A percentile compares a stretch with the other conserved stretches of the same genome.
Conservation (phyloP, 768 basidiomycete species). For the Infundibulicybe gibba region DNA sequence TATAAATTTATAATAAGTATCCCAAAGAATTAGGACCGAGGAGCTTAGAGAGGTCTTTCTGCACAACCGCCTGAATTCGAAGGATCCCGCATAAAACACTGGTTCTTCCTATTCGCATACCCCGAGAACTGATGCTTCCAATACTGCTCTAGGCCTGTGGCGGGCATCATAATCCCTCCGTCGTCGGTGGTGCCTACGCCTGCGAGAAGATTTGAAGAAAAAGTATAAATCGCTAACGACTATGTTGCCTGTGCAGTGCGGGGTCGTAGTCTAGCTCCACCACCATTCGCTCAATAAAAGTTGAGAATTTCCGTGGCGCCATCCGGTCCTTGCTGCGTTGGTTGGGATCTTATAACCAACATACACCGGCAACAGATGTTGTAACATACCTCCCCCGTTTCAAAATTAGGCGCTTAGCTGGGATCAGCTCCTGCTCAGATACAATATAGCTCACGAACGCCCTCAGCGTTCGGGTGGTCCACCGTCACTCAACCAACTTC, state of each 20-base stretch:
- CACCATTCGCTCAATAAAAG: constrained; percentile 77
- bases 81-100: too few species aligned
- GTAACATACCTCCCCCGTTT: constrained; percentile 73
- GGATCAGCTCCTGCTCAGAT: constrained; percentile 58
- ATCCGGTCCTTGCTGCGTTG: constrained; percentile 61
- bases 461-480: constrained; percentile 82
- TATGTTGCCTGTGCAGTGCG: constrained; percentile 74
- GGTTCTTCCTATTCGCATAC: too few species aligned
- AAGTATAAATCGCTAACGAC: too few species aligned
- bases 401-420: constrained; percentile 46
- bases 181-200: too few species aligned
- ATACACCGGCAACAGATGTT: background rate
- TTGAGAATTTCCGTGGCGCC: constrained; percentile 76
- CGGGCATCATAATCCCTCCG: too few species aligned
- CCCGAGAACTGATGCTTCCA: too few species aligned
- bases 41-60: too few species aligned
- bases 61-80: too few species aligned
- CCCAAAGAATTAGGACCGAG: too few species aligned
- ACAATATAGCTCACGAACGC: constrained; percentile 88
- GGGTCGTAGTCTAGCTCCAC: constrained; percentile 88
- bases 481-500: constrained; percentile 46
- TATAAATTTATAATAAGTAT: too few species aligned
- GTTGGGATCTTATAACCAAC: constrained; percentile 33
- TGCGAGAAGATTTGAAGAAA: too few species aligned
- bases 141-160: too few species aligned